Base-by-base conservation (phyloP, 208 protist species). In the Leishmania amazonensis region DNA sequence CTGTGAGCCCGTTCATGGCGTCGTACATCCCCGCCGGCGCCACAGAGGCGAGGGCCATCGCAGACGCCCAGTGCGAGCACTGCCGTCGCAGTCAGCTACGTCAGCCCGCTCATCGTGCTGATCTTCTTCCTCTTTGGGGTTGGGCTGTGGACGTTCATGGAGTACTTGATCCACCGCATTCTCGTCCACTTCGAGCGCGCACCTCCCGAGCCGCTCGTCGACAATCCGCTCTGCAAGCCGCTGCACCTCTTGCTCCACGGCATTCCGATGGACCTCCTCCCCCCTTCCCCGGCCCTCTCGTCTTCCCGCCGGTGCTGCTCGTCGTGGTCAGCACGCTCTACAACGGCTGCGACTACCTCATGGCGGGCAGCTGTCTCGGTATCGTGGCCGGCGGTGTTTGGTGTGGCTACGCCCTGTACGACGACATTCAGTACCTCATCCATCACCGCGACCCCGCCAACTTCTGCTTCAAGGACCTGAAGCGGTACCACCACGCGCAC, bases 401-500 rank as follows among this genome's bases (percentile, higher is more conserved):
- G 51, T 87, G 81, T 64, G 89, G 89, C 31, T 92, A 90, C 68
- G 85, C 89, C 35, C 77, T 76, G 67, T 90, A 90, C 77, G 85
- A 89, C 70, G 81, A 87, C 58, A 89, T 91, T 49, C 90, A 93
- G 67, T 91, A 82, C 76, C 38, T 81, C 42, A 88, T 91, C 67
- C 85, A 88, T 77, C 89, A 91, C 85, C 40, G 87, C 42, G 82
- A 90, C 40, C 83, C 89, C 31, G 81, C 54, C 8, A 71, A 83
- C 78, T 80, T 83, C 68, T 89, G 89, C 84, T 90, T 87, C 49
- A 88, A 89, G 65, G 85, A 89, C 73, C 64, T 89, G 71, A 88
- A 88, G 80, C 88, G 90, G 81, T 90, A 89, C 75, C 89, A 92
- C 68, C 89, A 90, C 84, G 89, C 85, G 9, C 89, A 90, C 71